These are phyloP conservation scores for Entomortierella lignicola DNA, from an alignment of 192 early-diverging fungal species.

Conservation along the genomic window DNA sequence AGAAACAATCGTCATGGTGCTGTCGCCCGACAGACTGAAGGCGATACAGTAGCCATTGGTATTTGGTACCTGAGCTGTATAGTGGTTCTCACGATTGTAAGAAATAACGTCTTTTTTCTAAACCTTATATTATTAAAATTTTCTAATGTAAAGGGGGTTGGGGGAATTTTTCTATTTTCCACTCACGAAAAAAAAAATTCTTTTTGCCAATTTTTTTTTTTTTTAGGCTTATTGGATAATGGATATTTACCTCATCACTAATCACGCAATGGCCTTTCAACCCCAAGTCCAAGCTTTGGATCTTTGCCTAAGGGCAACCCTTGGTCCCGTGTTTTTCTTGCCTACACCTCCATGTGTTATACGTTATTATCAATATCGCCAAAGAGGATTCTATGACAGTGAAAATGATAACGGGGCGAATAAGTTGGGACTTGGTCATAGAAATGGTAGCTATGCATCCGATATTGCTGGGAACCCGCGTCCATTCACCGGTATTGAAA, in stretches of 20 bases:
- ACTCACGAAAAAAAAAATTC: too few relatives aligned
- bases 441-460: background rate
- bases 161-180: too few relatives aligned
- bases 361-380: slow-evolving; percentile 16
- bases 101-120: too few relatives aligned
- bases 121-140: background rate
- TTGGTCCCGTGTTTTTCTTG: slow-evolving; percentile 25
- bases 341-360: slow-evolving; percentile 31
- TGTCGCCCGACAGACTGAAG: slow-evolving; percentile 21
- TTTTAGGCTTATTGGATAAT: slow-evolving; percentile 22
- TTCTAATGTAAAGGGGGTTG: too few relatives aligned
- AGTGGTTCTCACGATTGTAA: slow-evolving; percentile 14
- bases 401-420: background rate
- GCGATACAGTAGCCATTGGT: slow-evolving; percentile 40
- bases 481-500: background rate
- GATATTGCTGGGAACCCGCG: background rate
- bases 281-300: slow-evolving; percentile 36
- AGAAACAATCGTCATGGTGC: slow-evolving; percentile 19
- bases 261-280: slow-evolving; percentile 4
- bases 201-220: background rate
- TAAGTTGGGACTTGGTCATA: background rate
- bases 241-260: slow-evolving; percentile 8
- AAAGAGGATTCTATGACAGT: background rate
- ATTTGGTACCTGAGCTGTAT: slow-evolving; percentile 39
- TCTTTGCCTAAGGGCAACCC: slow-evolving; percentile 35